Conservation (phyloP, 1,139 yeast species). For the Geotrichum klebahnii region DNA sequence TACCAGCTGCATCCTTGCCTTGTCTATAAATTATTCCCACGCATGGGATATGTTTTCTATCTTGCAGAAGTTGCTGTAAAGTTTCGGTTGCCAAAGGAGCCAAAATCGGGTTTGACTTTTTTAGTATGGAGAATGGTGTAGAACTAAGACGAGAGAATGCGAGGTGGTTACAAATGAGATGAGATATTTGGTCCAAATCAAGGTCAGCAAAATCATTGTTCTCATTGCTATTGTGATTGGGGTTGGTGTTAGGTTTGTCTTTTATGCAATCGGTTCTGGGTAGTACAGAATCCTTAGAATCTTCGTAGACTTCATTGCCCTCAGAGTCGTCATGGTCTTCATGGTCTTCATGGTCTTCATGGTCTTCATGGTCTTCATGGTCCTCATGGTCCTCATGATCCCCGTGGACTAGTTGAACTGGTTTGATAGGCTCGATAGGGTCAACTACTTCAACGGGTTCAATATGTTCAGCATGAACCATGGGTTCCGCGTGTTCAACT, state of each 20-base stretch:
- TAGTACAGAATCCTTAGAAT: too few species aligned
- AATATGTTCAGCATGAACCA: too few species aligned
- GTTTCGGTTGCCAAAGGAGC: constrained; percentile 32
- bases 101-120: constrained; percentile 44
- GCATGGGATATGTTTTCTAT: constrained; percentile 52
- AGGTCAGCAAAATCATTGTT: constrained; percentile 20
- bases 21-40: constrained; percentile 80
- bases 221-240: background rate
- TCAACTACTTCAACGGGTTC: too few species aligned
- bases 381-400: too few species aligned
- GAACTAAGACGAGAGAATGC: constrained; percentile 87
- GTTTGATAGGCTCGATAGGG: too few species aligned
- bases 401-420: too few species aligned
- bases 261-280: background rate
- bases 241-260: background rate
- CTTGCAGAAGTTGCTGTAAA: constrained; percentile 44
- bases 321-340: too few species aligned
- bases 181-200: constrained; percentile 27
- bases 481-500: too few species aligned
- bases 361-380: too few species aligned
- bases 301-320: too few species aligned
- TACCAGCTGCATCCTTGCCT: constrained; percentile 96
- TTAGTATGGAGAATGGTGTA: constrained; percentile 71
- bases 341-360: too few species aligned
- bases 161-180: constrained; percentile 66